Percentiles rank a stretch among this genome's conserved stretches.
Conservation (phyloP, 2,329 filamentous ascomycete species). For the Dactylonectria estremocensis region DNA sequence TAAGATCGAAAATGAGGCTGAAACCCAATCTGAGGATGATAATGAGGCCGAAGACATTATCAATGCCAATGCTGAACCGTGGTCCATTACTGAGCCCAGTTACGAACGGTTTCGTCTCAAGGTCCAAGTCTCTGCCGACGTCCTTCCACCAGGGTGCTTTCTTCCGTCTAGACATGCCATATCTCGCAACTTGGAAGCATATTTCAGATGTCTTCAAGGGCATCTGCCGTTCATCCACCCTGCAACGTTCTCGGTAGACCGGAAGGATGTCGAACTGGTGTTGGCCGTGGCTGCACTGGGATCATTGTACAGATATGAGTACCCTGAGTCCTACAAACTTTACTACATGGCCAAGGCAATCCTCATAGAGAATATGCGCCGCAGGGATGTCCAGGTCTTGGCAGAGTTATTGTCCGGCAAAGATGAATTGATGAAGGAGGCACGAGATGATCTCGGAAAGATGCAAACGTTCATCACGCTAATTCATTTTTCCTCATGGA, state of each 20-base stretch:
- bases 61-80: background rate
- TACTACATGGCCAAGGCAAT: constrained; percentile 13
- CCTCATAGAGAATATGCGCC: background rate
- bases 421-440: background rate
- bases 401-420: background rate
- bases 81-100: background rate
- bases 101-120: background rate
- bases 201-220: constrained; percentile 8
- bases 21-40: background rate
- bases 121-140: background rate
- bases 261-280: background rate
- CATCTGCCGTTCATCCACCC: constrained; percentile 17
- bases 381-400: background rate
- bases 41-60: background rate
- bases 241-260: background rate
- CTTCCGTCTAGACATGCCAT: constrained; percentile 7
- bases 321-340: background rate
- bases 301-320: constrained; percentile 6
- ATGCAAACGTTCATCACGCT: constrained; percentile 4
- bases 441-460: background rate
- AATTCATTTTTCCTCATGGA: constrained; percentile 5
- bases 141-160: background rate
- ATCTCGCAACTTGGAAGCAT: constrained; percentile 2
- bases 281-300: constrained; percentile 5
- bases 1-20: background rate